phyloP scores from a whole-genome alignment of 768 basidiomycete species.

The Leccinum uliginosum region DNA sequence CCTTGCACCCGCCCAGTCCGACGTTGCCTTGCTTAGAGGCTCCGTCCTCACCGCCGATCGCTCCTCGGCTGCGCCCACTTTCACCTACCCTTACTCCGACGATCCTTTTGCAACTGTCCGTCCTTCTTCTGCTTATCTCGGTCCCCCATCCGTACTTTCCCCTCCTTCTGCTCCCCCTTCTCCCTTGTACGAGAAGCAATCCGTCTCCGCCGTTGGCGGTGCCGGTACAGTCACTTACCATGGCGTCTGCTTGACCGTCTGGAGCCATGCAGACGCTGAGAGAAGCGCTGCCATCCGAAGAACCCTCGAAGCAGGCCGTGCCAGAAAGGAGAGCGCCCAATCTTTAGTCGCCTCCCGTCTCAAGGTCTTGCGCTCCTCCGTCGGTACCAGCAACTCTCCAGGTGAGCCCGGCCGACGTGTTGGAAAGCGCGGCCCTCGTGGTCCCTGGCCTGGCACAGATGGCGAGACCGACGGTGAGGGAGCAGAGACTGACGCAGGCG shows the following conservation, averaged over 20 bases:
- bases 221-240: conserved; percentile 61
- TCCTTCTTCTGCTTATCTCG: conserved; percentile 77
- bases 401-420: conserved; percentile 57
- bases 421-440: conserved; percentile 55
- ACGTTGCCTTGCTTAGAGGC: conserved; percentile 55
- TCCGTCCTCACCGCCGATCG: conserved; percentile 70
- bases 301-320: conserved; percentile 73
- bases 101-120: conserved; percentile 67
- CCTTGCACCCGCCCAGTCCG: conserved; percentile 67
- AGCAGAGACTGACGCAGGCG: conserved; percentile 61
- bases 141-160: conserved; percentile 62
- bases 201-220: conserved; percentile 34
- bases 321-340: conserved; percentile 76
- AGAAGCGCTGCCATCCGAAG: conserved; percentile 80
- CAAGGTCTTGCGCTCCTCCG: conserved; percentile 57
- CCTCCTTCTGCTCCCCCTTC: conserved; percentile 28
- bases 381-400: conserved; percentile 36
- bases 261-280: conserved; percentile 92
- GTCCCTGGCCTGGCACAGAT: conserved; percentile 66
- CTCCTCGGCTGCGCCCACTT: conserved; percentile 61
- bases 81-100: conserved; percentile 68
- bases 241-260: conserved; percentile 90
- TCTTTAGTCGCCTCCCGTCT: conserved; percentile 65
- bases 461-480: conserved; percentile 78
- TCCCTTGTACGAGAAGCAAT: conserved; percentile 32